Base-by-base conservation (phyloP, 1,284 basidiomycete genomes). In the Ganoderma resinaceum region DNA sequence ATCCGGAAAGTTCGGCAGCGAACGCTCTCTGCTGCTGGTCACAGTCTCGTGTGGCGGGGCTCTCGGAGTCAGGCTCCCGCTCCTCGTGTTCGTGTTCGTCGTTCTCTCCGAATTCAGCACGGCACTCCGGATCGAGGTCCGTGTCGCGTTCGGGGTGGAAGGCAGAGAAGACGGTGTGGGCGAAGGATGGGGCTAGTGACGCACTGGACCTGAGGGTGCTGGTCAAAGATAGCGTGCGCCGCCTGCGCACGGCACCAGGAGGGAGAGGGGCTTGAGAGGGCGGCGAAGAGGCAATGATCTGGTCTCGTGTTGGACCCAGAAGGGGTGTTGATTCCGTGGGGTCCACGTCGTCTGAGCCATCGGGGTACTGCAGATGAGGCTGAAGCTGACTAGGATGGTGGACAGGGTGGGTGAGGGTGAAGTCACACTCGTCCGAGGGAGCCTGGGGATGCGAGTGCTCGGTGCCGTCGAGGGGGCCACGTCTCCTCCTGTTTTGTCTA, bases 111-210 rank as follows among this genome's bases (percentile, higher is more conserved):
- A 67, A 74, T 14, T 66, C 73, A n/a, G 75, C 76, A 5, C 63
- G 71, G 31, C 76, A 80, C 6, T 85, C 76, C 76, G 76, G 73
- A 67, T 81, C 78, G 55, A 78, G 61, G 65, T 84, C 83, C 29
- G 73, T 76, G 66, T 85, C 85, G 62, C 79, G 76, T 67, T 85
- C 86, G 12, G 81, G 75, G 11, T 80, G 80, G 69, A 92, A 91
- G 14, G 92, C 82, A 0, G 90, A 91, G 8, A 89, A 76, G 33
- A 92, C 78, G 0, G 90, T 93, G 53, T 90, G 91, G 3, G 87
- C 86, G 11, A 93, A 80, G 2, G 89, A 91, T 2, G 89, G 89
- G 1, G 89, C 85, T 8, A 80, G 81, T 2, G 89, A 91, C 3
- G 77, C 72, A 0, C 81, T 78, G 1, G 86, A 87, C 33, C 81